Base-by-base conservation (phyloP, 2,329 filamentous ascomycete genomes). In the Pseudocercospora eumusae region DNA sequence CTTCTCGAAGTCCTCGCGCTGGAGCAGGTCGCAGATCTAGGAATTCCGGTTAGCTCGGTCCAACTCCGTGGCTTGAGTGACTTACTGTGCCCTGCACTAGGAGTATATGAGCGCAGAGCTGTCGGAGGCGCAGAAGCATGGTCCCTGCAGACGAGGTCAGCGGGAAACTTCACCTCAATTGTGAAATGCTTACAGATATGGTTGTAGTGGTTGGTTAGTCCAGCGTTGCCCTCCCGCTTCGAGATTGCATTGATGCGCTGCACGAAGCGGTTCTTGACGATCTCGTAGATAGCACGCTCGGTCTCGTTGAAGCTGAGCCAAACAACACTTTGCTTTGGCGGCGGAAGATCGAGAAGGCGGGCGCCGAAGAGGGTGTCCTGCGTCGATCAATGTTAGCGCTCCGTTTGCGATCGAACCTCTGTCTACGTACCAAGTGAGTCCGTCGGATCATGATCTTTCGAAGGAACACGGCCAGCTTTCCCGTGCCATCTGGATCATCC, bases 261-360 rank as follows among this genome's bases (percentile, higher is more conserved):
- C 9, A 79, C 68, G 61, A 82, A 81, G 13, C 79, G 74, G 8
- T 70, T 62, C 3, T 74, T 73, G 1, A 87, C 81, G 52, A 84
- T 81, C 1, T 81, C 75, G 63, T 87, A 87, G 31, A 87, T 77
- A 1, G 76, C 74, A 1, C 77, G 74, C 69, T 87, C 84, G 0
- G 84, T 75, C 0, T 75, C 62, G 13, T 82, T 84, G 71, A 87
- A 85, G 0, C 81, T 67, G 0, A 84, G 73, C 64, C 69, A 72
- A 4, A 79, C 66, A 0, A 79, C 79, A 1, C 68, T 70, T 56
- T 83, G 76, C 7, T 74, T 74, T 0, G 85, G 80, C 13, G 74
- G 71, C 0, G 85, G 85, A 0, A 88, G 75, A 8, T 79, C 81
- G 15, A 87, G 70, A 1, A 88, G 81, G 0, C 83, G 81, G 0